Evolutionary conservation across 768 basidiomycete species (phyloP), one percentile per base, ranked within the genome.

Genomic region (Xanthoconium purpureum): DNA sequence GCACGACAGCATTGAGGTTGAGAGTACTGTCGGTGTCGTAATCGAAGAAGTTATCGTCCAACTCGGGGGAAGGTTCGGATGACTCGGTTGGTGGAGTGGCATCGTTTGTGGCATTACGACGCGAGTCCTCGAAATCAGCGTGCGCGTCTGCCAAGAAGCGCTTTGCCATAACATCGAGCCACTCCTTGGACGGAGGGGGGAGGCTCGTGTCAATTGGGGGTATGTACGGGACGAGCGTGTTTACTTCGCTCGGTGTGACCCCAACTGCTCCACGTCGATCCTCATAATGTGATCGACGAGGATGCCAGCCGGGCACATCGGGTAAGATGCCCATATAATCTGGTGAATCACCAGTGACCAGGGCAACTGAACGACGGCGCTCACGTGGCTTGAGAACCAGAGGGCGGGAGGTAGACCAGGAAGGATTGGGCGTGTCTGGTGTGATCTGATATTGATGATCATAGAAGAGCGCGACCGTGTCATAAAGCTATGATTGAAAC

Each of bases 181-280:
- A 54, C 47, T 57, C 62, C 44, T 47, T 58, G 13, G 61, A 55
- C 0, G 59, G 58, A 15, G 63, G 60, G 0, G 63, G 55, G 37
- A 40, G 24, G 54, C 47, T 64, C 9, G 63, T 59, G 47, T 65
- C 66, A 40, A 65, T 61, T 0, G 66, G 66, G 1, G 60, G 69
- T 29, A 65, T 57, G 30, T 65, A 57, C 0, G 69, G 66, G 40
- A 67, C 51, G 28, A 71, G 59, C 4, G 58, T 52, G 60, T 71
- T 72, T 5, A 72, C 55, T 40, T 73, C 59, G 36, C 59, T 62
- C 5, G 68, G 70, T 7, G 54, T 48, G 6, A 73, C 70, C 1
- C 61, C 55, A 1, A 69, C 52, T 0, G 47, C 52, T 2, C 66
- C 66, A 13, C 63, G 66, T 24, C 55, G 49, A 20, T 70, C 67